Base-by-base conservation (phyloP, 2,329 filamentous ascomycete genomes). In the Colletotrichum sp. region DNA sequence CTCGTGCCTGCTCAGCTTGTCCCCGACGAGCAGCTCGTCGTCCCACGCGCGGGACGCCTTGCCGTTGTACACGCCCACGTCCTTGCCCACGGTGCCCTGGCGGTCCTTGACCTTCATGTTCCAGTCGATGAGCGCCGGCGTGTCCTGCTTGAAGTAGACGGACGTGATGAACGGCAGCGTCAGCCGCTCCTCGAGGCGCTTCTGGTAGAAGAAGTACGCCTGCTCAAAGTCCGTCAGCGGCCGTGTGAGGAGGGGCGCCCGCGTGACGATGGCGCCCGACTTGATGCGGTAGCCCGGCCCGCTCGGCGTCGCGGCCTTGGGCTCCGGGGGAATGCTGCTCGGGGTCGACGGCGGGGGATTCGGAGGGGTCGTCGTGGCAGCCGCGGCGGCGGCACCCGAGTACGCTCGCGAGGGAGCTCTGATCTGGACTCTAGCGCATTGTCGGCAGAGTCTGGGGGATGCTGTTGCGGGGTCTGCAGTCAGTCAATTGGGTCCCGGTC, bases 141-240 rank as follows among this genome's bases (percentile, higher is more conserved):
- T 98, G 82, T 95, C 95, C 80, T 93, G 93, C 89, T 98, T 98
- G 91, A 96, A 98, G 90, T 98, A 99, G 87, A 99, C 97, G 84
- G 95, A 95, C 79, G 95, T 92, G 72, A 94, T 94, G 85, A 99
- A 99, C 3, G 96, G 95, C 6, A 97, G 90, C 24, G 93, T 93
- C 69, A 98, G 90, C 59, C 97, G 95, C 89, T 99, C 97, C 85
- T 99, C 98, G 77, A 99, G 90, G 16, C 97, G 95, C 81, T 96
- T 96, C 88, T 99, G 97, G 88, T 99, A 99, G 84, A 99, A 96
- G 89, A 94, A 98, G 87, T 94, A 99, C 78, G 96, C 90, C 82
- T 95, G 94, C 86, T 99, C 97, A 86, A 99, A 99, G 15, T 95
- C 90, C 39, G 94, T 95, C 70, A 96, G 93, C 77, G 94, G 90